Evolutionary conservation across 805 yeast genomes (phyloP).

Genomic region (Sugiyamaella lignohabitans): DNA sequence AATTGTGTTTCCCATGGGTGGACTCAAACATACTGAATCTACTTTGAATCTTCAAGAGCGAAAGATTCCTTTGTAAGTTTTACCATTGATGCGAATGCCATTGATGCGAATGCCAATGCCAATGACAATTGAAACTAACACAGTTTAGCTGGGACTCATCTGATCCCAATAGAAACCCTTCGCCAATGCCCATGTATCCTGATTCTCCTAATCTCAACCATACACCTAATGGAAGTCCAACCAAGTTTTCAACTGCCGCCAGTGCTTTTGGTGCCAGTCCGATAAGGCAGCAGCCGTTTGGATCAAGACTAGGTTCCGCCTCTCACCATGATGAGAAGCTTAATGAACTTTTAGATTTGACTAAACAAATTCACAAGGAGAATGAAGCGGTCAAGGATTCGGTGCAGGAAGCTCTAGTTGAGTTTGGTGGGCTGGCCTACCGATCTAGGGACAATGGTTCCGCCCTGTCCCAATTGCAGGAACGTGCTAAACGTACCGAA

Average conservation of each 20-base stretch:
- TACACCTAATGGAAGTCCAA: constrained; percentile 9
- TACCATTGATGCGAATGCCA: not conserved
- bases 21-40: constrained; percentile 21
- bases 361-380: constrained; percentile 27
- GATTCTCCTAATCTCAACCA: constrained; percentile 11
- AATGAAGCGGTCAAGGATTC: constrained; percentile 30
- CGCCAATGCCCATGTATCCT: constrained; percentile 38
- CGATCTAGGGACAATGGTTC: constrained; percentile 35
- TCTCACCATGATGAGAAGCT: constrained; percentile 12
- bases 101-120: not conserved
- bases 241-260: constrained; percentile 6
- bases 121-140: constrained; percentile 9
- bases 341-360: constrained; percentile 25
- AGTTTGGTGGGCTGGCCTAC: constrained; percentile 30
- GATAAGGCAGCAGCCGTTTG: constrained; percentile 13
- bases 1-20: not conserved
- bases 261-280: constrained; percentile 18
- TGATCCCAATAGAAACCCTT: constrained; percentile 38
- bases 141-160: constrained; percentile 36
- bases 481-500: constrained; percentile 21
- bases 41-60: constrained; percentile 18
- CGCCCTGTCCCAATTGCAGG: constrained; percentile 26
- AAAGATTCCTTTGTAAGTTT: constrained; percentile 15
- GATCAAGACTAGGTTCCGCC: constrained; percentile 6
- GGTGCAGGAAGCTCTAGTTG: constrained; percentile 29